A percentile compares a stretch with the other conserved stretches of the same genome.
Conservation (phyloP, 1,284 basidiomycete genomes). For the Entoloma clypeatum region DNA sequence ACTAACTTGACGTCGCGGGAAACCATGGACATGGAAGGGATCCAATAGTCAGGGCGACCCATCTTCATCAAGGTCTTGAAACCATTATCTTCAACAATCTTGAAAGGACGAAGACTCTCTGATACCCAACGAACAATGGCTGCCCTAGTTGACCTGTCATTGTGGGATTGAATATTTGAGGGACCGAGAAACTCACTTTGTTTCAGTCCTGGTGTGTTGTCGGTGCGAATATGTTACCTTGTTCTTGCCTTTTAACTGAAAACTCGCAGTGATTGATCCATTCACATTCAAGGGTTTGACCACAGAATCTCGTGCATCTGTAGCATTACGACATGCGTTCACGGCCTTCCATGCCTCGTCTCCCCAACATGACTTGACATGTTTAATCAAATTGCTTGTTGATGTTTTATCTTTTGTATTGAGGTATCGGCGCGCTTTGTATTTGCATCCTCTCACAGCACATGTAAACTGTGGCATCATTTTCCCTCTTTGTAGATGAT, state of each 20-base stretch:
- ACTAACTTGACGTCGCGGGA: slow-evolving; percentile 23
- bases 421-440: slow-evolving; percentile 14
- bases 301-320: not conserved
- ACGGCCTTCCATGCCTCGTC: not conserved
- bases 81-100: slow-evolving; percentile 21
- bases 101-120: slow-evolving; percentile 20
- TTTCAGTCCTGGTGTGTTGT: slow-evolving; percentile 1
- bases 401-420: slow-evolving; percentile 21
- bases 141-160: not conserved
- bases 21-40: slow-evolving; percentile 23
- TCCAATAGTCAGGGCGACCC: slow-evolving; percentile 23
- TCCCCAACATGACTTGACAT: slow-evolving; percentile 25
- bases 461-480: slow-evolving; percentile 11
- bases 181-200: not conserved
- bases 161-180: not conserved
- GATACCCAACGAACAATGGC: not conserved
- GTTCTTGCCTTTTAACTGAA: not conserved
- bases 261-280: slow-evolving; percentile 5
- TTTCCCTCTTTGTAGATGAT: not conserved
- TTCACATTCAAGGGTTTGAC: not conserved
- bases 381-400: slow-evolving; percentile 25
- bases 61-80: slow-evolving; percentile 26
- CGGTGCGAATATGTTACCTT: slow-evolving; percentile 1
- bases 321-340: not conserved
- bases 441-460: slow-evolving; percentile 10